Evolutionary conservation across 805 yeast genomes (phyloP).

Genomic region (Myxozyma mucilagina): DNA sequence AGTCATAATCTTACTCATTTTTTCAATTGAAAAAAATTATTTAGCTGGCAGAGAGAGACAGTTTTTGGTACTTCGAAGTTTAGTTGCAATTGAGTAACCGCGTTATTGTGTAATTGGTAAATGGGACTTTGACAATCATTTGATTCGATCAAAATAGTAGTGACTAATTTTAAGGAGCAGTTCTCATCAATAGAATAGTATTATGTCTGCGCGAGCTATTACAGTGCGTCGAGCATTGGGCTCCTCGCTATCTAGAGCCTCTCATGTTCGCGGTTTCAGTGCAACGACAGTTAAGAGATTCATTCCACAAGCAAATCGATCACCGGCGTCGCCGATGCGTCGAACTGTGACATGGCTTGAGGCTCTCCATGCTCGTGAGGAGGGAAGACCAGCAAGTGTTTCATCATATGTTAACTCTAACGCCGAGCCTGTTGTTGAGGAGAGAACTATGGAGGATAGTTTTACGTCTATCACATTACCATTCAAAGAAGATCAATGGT

Average conservation of each 20-base stretch:
- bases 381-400: constrained; percentile 60
- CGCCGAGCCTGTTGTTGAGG: constrained; percentile 59
- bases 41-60: too few relatives aligned
- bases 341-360: constrained; percentile 77
- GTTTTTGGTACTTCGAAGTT: too few relatives aligned
- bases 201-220: not conserved
- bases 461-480: constrained; percentile 57
- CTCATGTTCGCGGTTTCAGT: not conserved
- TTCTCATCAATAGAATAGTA: not conserved
- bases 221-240: not conserved
- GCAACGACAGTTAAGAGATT: constrained; percentile 21
- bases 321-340: constrained; percentile 43
- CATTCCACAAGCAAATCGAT: constrained; percentile 40
- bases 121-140: too few relatives aligned
- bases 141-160: too few relatives aligned
- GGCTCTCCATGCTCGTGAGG: constrained; percentile 73
- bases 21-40: too few relatives aligned
- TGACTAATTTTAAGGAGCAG: too few relatives aligned
- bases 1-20: too few relatives aligned
- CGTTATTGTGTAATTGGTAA: too few relatives aligned
- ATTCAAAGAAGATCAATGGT: constrained; percentile 77
- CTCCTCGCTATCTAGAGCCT: not conserved
- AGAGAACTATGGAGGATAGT: constrained; percentile 76
- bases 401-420: constrained; percentile 40
- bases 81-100: too few relatives aligned